Evolutionary conservation across 106 monocot species (phyloP).

Genomic region (Alisma plantagoaquatica): DNA sequence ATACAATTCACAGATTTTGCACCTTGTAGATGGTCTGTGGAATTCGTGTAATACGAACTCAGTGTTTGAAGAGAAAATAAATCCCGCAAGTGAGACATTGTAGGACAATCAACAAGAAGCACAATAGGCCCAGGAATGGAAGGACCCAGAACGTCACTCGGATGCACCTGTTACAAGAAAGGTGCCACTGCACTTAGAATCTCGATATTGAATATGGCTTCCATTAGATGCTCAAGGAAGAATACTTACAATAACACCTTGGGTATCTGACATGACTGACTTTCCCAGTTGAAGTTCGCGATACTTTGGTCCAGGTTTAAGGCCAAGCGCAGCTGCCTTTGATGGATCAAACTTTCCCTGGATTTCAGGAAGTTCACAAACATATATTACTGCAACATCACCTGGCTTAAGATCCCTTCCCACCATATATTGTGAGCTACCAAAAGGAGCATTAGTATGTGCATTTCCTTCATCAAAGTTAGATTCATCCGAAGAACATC

Average conservation of each 20-base stretch:
- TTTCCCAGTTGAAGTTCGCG: slow-evolving; percentile 92
- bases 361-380: slow-evolving; percentile 88
- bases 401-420: slow-evolving; percentile 49
- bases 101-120: slow-evolving; percentile 91
- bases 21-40: slow-evolving; percentile 12
- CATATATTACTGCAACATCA: slow-evolving; percentile 81
- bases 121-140: slow-evolving; percentile 80
- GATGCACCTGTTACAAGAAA: slow-evolving; percentile 54
- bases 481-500: slow-evolving; percentile 16
- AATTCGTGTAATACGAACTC: slow-evolving; percentile 44
- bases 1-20: slow-evolving; percentile 73
- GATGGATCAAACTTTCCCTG: slow-evolving; percentile 90
- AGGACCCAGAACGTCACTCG: slow-evolving; percentile 88
- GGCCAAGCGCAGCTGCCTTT: slow-evolving; percentile 73
- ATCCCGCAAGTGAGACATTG: slow-evolving; percentile 42
- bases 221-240: no score
- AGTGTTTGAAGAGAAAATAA: slow-evolving; percentile 58
- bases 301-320: slow-evolving; percentile 91
- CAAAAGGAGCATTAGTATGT: neutral
- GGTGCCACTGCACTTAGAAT: no score
- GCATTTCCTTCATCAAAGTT: slow-evolving; percentile 6
- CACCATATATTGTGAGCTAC: slow-evolving; percentile 7
- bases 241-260: slow-evolving; percentile 42
- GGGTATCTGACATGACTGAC: slow-evolving; percentile 76
- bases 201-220: no score